Percentiles rank a stretch among this genome's conserved stretches.
Evolutionary conservation across 106 monocot species (phyloP).

Genomic region (Chionographis japonica): DNA sequence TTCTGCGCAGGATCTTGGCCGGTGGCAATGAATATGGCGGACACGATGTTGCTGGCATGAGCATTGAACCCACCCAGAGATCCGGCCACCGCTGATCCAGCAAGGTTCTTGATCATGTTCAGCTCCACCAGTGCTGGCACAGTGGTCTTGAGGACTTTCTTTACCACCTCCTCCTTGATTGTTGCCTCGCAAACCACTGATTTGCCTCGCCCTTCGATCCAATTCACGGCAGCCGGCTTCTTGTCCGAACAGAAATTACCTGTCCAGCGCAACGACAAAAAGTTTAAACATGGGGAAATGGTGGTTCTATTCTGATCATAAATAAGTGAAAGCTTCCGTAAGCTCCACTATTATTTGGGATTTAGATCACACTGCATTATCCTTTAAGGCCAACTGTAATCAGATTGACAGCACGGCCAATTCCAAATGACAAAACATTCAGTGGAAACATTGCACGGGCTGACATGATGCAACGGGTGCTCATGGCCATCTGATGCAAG

Average conservation of each 20-base stretch:
- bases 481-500: no score
- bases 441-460: no score
- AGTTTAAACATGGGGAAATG: no score
- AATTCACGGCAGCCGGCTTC: slow-evolving; percentile 47
- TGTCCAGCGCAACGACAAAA: background rate
- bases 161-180: slow-evolving; percentile 36
- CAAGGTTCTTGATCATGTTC: slow-evolving; percentile 43
- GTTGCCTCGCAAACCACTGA: slow-evolving; percentile 47
- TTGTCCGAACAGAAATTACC: slow-evolving; percentile 50
- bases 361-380: no score
- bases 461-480: no score
- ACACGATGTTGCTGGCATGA: slow-evolving; percentile 43
- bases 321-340: no score
- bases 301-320: no score
- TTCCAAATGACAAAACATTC: no score
- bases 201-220: slow-evolving; percentile 50
- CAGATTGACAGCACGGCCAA: no score
- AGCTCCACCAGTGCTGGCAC: slow-evolving; percentile 36
- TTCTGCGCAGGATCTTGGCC: slow-evolving; percentile 54
- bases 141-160: slow-evolving; percentile 36
- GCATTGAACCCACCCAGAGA: slow-evolving; percentile 45
- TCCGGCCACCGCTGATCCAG: slow-evolving; percentile 39
- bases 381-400: no score
- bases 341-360: no score
- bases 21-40: slow-evolving; percentile 42